Conservation (phyloP, 23 red algal species). For the Gracilariopsis chorda region DNA sequence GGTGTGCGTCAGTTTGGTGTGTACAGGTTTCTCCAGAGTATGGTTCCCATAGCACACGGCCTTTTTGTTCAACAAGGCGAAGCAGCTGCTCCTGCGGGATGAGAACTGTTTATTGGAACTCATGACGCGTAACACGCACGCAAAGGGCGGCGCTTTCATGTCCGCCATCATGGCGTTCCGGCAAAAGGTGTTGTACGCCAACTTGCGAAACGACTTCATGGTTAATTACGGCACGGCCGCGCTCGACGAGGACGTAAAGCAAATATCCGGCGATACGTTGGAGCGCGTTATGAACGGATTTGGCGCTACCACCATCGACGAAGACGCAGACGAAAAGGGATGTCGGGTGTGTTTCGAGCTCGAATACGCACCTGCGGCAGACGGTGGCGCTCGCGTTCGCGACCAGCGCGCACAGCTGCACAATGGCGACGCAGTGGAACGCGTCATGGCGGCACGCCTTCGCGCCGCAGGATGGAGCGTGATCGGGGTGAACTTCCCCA, state of each 20-base stretch:
- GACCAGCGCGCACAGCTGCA: background rate
- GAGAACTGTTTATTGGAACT: conserved; percentile 2
- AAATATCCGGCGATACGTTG: background rate
- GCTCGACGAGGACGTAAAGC: conserved; percentile 23
- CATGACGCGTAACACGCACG: conserved; percentile 38
- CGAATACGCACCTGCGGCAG: background rate
- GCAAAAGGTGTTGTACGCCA: conserved; percentile 43
- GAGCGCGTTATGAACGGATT: background rate
- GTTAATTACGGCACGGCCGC: conserved; percentile 75
- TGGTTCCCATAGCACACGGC: background rate
- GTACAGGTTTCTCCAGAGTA: conserved; percentile 42
- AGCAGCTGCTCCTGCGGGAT: conserved; percentile 39
- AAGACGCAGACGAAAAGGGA: conserved; percentile 11
- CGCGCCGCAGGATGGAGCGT: conserved; percentile 50
- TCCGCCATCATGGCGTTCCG: conserved; percentile 43
- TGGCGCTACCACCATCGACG: conserved; percentile 3
- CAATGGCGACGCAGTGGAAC: background rate
- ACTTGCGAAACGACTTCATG: conserved; percentile 76
- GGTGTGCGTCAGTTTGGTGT: conserved; percentile 75
- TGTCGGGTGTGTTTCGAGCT: conserved; percentile 25
- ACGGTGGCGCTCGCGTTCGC: background rate
- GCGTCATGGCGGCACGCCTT: conserved; percentile 27
- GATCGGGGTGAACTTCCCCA: conserved; percentile 55
- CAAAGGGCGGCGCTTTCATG: background rate
- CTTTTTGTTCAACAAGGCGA: conserved; percentile 30